Evolutionary conservation across 495 filamentous ascomycete species (phyloP).

Genomic region (Oleoguttula mirabilis): DNA sequence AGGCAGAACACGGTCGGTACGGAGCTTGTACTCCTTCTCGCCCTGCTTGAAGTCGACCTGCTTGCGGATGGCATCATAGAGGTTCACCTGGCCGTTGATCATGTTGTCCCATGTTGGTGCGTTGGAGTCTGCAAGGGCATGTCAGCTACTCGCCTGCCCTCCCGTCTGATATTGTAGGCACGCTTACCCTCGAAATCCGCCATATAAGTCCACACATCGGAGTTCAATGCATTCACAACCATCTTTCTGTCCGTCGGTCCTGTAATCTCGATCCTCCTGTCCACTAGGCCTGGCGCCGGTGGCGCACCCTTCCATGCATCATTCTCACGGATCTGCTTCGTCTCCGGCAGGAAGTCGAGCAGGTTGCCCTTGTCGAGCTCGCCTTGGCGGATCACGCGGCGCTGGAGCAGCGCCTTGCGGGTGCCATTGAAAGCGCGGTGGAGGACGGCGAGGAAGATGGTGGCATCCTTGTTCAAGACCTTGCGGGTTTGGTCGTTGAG

Average conservation of each 20-base stretch:
- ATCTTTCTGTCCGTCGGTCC: slow-evolving; percentile 98
- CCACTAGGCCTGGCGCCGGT: slow-evolving; percentile 84
- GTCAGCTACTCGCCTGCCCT: neutral
- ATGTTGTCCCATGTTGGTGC: slow-evolving; percentile 99
- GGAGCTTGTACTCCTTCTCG: slow-evolving; percentile 91
- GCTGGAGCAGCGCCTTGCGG: slow-evolving; percentile 79
- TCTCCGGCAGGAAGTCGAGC: slow-evolving; percentile 95
- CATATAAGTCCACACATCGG: slow-evolving; percentile 99
- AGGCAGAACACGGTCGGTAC: slow-evolving; percentile 73
- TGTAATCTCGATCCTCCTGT: slow-evolving; percentile 97
- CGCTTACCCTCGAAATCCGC: slow-evolving; percentile 86
- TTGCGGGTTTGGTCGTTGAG: slow-evolving; percentile 69
- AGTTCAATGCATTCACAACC: slow-evolving; percentile 96
- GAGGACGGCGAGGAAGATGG: slow-evolving; percentile 84
- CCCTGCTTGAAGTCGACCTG: slow-evolving; percentile 96
- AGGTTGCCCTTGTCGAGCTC: slow-evolving; percentile 86
- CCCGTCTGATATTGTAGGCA: neutral
- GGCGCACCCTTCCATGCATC: slow-evolving; percentile 88
- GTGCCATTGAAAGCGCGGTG: slow-evolving; percentile 88
- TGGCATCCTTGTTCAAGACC: slow-evolving; percentile 83
- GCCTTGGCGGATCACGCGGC: slow-evolving; percentile 75
- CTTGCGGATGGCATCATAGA: slow-evolving; percentile 90
- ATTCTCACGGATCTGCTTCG: slow-evolving; percentile 88
- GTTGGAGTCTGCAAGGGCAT: slow-evolving; percentile 58
- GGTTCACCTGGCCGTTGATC: slow-evolving; percentile 95